Base-by-base conservation (phyloP, 129 eudicot species). In the Lactuca sativa region DNA sequence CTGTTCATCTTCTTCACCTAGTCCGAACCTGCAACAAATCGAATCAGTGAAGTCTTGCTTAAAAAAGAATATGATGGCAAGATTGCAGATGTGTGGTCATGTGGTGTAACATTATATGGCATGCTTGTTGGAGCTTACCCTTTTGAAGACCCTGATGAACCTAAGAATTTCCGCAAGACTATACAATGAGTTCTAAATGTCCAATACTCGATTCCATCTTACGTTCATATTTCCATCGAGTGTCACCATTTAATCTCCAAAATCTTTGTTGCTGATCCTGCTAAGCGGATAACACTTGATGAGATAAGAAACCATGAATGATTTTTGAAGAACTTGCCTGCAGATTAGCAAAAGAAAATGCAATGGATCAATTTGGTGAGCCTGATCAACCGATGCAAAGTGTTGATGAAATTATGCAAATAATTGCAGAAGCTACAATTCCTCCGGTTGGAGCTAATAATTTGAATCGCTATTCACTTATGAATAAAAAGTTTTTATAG, bases 61-160 rank as follows among this genome's bases (percentile, higher is more conserved):
- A 21, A 21, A 21, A 21, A 21, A 21, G 21, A 21, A 21, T 21
- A 21, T 21, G 21, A 21, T 21, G 21, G 21, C 21, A 21, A 21
- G 21, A 21, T 21, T 21, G 21, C 21, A 21, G 1, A 92, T 74
- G 98, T 92, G 62, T 92, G 98, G 96, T 92, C 98, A 68, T 92
- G 98, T 76, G 98, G 98, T 34, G 98, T 92, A 13, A 92, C 98
- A 14, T 71, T 92, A 76, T 92, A 92, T 64, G 98, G 89, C 48
- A 92, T 92, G 98, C 81, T 92, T 67, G 95, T 92, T 48, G 98
- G 96, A 36, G 91, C 96, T 49, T 92, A 92, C 72, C 98, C 98
- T 31, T 92, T 92, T 81, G 98, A 92, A 78, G 98, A 92, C 72
- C 95, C 96, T 21, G 21, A 21, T 21, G 21, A 21, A 21, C 21